Evolutionary conservation across 2,329 filamentous ascomycete species (phyloP).

Genomic region (Endothia cerciana): DNA sequence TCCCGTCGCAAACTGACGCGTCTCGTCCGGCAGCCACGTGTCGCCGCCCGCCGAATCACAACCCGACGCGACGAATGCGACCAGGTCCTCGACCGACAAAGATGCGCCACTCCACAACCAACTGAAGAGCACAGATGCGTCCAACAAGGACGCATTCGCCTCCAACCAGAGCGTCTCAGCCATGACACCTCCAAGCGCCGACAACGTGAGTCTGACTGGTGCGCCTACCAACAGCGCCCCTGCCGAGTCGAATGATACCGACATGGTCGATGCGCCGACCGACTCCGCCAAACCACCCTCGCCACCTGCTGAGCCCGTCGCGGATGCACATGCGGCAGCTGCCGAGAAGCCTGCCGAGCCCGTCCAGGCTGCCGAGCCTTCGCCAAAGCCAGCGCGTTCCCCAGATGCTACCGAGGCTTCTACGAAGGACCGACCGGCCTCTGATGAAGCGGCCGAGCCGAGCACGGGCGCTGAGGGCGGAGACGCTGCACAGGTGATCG

Average conservation of each 20-base stretch:
- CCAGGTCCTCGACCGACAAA: conserved; percentile 1
- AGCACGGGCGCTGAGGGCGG: conserved; percentile 5
- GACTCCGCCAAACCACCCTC: conserved; percentile 29
- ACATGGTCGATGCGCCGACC: conserved; percentile 39
- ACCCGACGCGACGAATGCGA: conserved; percentile 22
- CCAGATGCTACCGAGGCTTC: conserved; percentile 7
- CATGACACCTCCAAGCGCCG: conserved; percentile 24
- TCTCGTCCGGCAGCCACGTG: conserved; percentile 29
- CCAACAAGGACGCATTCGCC: conserved; percentile 35
- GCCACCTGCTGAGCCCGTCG: conserved; percentile 20
- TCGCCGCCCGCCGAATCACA: conserved; percentile 28
- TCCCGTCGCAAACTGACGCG: conserved; percentile 19
- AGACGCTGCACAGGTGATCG: background rate
- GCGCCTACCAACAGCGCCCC: conserved; percentile 18
- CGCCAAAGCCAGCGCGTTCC: conserved; percentile 2
- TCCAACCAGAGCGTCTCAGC: conserved; percentile 34
- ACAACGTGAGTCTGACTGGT: conserved; percentile 20
- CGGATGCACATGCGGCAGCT: conserved; percentile 9
- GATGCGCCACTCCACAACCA: conserved; percentile 19
- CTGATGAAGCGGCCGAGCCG: conserved; percentile 3
- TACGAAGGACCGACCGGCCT: conserved; percentile 1
- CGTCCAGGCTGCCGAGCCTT: conserved; percentile 1
- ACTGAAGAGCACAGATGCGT: conserved; percentile 25
- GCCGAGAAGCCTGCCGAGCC: conserved; percentile 12
- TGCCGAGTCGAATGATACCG: conserved; percentile 30